phyloP scores from a whole-genome alignment of 768 basidiomycete genomes.

The Suillus subaureus region DNA sequence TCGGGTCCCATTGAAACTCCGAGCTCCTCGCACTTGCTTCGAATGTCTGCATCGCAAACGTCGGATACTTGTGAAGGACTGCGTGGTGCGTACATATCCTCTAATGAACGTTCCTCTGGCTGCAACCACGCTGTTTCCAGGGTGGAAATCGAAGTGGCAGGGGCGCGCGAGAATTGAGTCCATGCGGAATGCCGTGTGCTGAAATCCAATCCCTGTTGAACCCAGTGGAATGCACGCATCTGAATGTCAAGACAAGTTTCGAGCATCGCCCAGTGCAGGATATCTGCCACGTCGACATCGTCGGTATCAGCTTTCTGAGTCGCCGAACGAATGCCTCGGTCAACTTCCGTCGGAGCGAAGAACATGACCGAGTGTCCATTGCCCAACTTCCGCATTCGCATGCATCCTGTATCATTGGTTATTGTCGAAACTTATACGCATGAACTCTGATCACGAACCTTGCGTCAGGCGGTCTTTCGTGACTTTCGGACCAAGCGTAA shows the following conservation, averaged over 20 bases:
- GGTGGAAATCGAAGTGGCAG: background rate
- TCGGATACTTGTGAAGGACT: background rate
- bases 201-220: constrained; percentile 36
- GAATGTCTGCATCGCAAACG: constrained; percentile 11
- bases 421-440: background rate
- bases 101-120: constrained; percentile 42
- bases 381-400: constrained; percentile 55
- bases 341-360: constrained; percentile 46
- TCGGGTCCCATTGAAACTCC: constrained; percentile 18
- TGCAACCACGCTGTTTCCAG: constrained; percentile 38
- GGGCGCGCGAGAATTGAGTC: constrained; percentile 13
- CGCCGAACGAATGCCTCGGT: constrained; percentile 35
- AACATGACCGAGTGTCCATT: constrained; percentile 48
- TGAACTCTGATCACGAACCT: background rate
- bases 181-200: constrained; percentile 19
- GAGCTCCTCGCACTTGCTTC: constrained; percentile 17
- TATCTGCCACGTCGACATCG: constrained; percentile 27
- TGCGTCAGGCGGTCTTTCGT: constrained; percentile 43
- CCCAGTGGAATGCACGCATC: constrained; percentile 44
- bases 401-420: constrained; percentile 41
- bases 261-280: constrained; percentile 46
- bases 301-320: constrained; percentile 14
- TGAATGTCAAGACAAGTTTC: constrained; percentile 47
- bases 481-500: constrained; percentile 50
- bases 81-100: constrained; percentile 34